phyloP scores from a whole-genome alignment of 441 rosid genomes.

The Sinapis alba region DNA sequence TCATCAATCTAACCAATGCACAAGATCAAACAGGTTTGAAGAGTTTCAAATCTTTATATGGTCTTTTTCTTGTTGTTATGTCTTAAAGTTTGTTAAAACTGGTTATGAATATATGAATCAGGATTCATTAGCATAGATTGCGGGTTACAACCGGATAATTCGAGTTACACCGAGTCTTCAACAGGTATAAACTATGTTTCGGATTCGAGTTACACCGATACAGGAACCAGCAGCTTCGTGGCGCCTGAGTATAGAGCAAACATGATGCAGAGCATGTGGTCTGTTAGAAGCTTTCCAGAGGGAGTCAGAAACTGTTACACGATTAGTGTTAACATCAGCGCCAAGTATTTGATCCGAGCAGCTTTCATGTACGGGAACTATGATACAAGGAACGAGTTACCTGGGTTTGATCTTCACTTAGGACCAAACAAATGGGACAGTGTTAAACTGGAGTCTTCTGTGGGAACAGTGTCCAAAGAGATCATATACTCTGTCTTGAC shows the following conservation, averaged over 20 bases:
- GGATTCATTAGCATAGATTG: slow-evolving; percentile 44
- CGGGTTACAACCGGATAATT: slow-evolving; percentile 30
- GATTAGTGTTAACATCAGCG: slow-evolving; percentile 25
- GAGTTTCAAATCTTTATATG: not conserved
- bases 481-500: slow-evolving; percentile 39
- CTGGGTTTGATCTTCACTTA: slow-evolving; percentile 43
- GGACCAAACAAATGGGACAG: slow-evolving; percentile 53
- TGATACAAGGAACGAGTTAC: slow-evolving; percentile 32
- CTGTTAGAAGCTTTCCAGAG: slow-evolving; percentile 48
- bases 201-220: slow-evolving; percentile 27
- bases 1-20: slow-evolving; percentile 26
- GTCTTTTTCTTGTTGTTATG: not conserved
- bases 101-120: slow-evolving; percentile 15
- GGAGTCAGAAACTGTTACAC: slow-evolving; percentile 50
- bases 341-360: slow-evolving; percentile 44
- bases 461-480: slow-evolving; percentile 32
- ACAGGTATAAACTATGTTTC: slow-evolving; percentile 35
- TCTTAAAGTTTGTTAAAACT: not conserved
- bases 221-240: slow-evolving; percentile 26
- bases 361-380: slow-evolving; percentile 49
- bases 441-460: slow-evolving; percentile 30
- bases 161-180: slow-evolving; percentile 28
- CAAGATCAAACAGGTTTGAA: slow-evolving; percentile 38
- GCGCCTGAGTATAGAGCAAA: slow-evolving; percentile 29
- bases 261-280: slow-evolving; percentile 36